Base-by-base conservation (phyloP, 129 eudicot species). In the Flaveria robusta region DNA sequence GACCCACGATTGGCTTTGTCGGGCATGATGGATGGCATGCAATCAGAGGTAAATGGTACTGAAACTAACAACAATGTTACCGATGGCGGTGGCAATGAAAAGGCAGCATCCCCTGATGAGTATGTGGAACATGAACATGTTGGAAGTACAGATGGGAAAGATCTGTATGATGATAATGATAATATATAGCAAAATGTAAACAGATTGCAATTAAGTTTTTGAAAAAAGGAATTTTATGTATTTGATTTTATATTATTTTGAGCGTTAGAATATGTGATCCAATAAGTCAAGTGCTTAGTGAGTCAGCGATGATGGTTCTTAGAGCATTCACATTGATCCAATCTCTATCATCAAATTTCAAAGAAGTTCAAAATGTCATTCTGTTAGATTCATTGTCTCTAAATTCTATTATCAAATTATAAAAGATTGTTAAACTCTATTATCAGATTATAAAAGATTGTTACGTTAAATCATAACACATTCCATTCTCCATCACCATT, bases 21-120 rank as follows among this genome's bases (percentile, higher is more conserved):
- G 4, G 97, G 97, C 58, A 91, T 94, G 93, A 94, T 93, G 98
- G 96, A 90, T 66, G 86, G 91, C 76, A 90, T 81, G 81, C 86
- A 86, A 12, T 75, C 85, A 4, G 88, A 63, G 24, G 83, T 76
- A 18, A 90, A 93, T 55, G 88, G 31, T 18, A 90, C 97, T 3
- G 96, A 84, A 9, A 23, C 91, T 15, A 71, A 62, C 46, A 72
- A 76, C 77, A 84, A 81, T 77, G 68, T 51, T 6, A 77, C 90
- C 1, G 80, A 77, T 43, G 84, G 75, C 45, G 52, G 79, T 29
- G 49, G 60, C 27, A 56, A 66, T 39, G 18, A 79, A 73, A 72
- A 63, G 68, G 68, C 46, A 70, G 58, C 27, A 37, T 54, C 77
- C 7, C 66, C 77, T 9, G 39, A 34, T 37, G 66, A 72, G 22